phyloP scores from a whole-genome alignment of 1,284 basidiomycete genomes.

The Ganoderma lucidum region DNA sequence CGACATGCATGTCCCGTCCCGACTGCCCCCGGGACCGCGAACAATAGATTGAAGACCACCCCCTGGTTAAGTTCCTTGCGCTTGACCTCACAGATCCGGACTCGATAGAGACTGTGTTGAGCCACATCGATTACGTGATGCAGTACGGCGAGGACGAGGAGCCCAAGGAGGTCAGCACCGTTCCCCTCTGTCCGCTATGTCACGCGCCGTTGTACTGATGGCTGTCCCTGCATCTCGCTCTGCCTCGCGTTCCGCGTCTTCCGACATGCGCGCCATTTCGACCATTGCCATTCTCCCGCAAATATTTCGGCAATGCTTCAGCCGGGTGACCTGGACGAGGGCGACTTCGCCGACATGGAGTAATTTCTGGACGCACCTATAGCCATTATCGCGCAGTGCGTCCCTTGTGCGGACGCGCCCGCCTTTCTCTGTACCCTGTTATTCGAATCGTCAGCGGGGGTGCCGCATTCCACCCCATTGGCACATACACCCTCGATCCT shows the following conservation, averaged over 20 bases:
- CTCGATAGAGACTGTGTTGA: conserved; percentile 89
- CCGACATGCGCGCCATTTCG: not conserved
- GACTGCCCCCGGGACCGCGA: not conserved
- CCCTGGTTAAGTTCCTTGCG: conserved; percentile 96
- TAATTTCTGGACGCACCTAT: conserved; percentile 39
- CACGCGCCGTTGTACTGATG: not conserved
- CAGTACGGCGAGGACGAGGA: conserved; percentile 97
- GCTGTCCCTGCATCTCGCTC: conserved; percentile 8
- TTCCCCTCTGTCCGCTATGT: not conserved
- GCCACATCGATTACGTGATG: conserved; percentile 97
- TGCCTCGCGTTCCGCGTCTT: conserved; percentile 1
- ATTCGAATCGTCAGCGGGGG: not conserved
- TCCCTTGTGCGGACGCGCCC: not conserved
- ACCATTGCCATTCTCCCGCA: not conserved
- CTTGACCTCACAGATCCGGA: conserved; percentile 92
- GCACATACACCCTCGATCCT: not conserved
- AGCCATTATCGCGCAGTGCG: conserved; percentile 7
- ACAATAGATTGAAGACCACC: conserved; percentile 94
- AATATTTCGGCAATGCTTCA: conserved; percentile 40
- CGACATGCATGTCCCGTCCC: conserved; percentile 4
- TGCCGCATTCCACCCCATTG: not conserved
- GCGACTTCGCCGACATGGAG: conserved; percentile 81
- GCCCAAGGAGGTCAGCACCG: conserved; percentile 77
- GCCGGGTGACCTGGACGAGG: conserved; percentile 90
- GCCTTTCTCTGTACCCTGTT: not conserved